A percentile compares a stretch with the other conserved stretches of the same genome.
These are phyloP conservation scores for Trichosporon sp. DNA, from an alignment of 1,284 basidiomycete genomes.

Conservation along the genomic window DNA sequence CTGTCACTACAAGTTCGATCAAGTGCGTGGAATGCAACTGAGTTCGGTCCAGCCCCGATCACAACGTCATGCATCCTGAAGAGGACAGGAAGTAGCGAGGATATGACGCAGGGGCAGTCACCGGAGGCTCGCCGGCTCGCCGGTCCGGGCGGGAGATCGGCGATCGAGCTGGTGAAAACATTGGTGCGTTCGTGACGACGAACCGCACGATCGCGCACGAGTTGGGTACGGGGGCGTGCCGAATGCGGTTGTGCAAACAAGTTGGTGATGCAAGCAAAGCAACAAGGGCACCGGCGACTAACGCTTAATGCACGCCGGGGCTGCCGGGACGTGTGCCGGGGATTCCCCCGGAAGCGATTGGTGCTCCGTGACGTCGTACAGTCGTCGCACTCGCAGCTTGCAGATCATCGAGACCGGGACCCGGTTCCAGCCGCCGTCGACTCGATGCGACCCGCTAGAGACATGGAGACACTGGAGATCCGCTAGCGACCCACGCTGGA, in stretches of 20 bases:
- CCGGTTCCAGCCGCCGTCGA: not conserved
- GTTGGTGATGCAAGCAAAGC: not conserved
- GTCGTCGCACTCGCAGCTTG: not conserved
- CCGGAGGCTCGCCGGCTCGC: not conserved
- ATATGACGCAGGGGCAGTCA: not conserved
- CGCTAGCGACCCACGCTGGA: not conserved
- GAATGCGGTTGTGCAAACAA: no score
- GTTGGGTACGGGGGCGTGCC: no score
- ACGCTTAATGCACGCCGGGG: not conserved
- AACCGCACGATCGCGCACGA: not conserved
- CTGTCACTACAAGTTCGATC: not conserved
- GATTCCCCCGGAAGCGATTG: constrained; percentile 4
- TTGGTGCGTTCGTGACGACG: not conserved
- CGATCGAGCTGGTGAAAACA: not conserved
- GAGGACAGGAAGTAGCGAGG: not conserved
- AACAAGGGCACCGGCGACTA: not conserved
- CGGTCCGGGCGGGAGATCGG: not conserved
- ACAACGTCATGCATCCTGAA: not conserved
- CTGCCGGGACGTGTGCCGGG: not conserved
- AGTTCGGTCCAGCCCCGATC: not conserved
- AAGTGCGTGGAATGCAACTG: not conserved
- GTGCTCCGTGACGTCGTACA: not conserved
- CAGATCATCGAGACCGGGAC: not conserved
- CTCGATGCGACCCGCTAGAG: no score
- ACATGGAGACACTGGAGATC: no score